Conservation (phyloP, 805 yeast species). For the Phaffomyces opuntiae region DNA sequence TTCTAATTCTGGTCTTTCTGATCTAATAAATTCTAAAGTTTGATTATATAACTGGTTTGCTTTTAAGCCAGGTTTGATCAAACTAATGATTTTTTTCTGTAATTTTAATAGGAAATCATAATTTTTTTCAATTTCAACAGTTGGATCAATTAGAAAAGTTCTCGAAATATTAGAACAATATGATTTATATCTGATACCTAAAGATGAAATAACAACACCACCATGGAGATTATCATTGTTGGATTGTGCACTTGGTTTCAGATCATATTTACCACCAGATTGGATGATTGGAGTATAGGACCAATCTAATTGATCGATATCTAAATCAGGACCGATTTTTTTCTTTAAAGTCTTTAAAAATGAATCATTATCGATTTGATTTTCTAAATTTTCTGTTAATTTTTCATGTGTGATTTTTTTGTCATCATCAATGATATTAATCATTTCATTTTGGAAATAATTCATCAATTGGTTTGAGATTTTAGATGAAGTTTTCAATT, state of each 20-base stretch:
- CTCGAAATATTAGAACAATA: constrained; percentile 86
- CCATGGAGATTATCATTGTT: constrained; percentile 56
- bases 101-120: constrained; percentile 70
- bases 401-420: constrained; percentile 63
- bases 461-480: constrained; percentile 76
- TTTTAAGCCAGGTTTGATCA: constrained; percentile 59
- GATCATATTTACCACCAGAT: constrained; percentile 79
- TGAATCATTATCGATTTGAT: constrained; percentile 71
- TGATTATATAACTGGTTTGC: constrained; percentile 60
- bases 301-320: constrained; percentile 79
- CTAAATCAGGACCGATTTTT: constrained; percentile 60
- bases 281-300: constrained; percentile 87
- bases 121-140: constrained; percentile 67
- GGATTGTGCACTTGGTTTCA: constrained; percentile 78
- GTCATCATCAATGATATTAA: constrained; percentile 81
- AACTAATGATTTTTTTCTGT: constrained; percentile 54
- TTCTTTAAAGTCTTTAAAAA: constrained; percentile 53
- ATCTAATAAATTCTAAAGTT: constrained; percentile 51
- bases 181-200: constrained; percentile 81
- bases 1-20: constrained; percentile 60
- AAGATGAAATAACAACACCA: constrained; percentile 75
- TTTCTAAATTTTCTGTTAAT: constrained; percentile 70
- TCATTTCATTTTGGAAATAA: constrained; percentile 81
- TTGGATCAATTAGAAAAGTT: constrained; percentile 85
- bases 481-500: constrained; percentile 63